These are phyloP conservation scores for Phyllosticta citrichinensis DNA, from an alignment of 2,329 filamentous ascomycete species.

Conservation along the genomic window DNA sequence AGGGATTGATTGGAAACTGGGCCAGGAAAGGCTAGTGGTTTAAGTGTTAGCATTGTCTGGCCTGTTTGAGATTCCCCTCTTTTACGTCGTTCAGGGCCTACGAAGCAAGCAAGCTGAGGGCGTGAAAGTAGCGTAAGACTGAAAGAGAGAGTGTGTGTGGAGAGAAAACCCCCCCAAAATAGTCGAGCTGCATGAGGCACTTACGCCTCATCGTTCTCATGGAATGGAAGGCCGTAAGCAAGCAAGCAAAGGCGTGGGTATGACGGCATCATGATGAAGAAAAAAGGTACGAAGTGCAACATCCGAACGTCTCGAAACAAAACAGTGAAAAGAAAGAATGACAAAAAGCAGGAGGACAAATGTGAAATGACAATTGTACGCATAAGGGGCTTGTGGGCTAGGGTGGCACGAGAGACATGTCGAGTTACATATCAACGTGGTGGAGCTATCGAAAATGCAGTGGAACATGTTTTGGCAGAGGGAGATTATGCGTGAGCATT, in stretches of 20 bases:
- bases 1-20: slow-evolving; percentile 61
- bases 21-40: slow-evolving; percentile 60
- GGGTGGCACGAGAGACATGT: background rate
- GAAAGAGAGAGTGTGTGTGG: too few relatives aligned
- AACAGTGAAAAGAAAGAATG: background rate
- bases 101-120: background rate
- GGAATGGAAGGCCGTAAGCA: background rate
- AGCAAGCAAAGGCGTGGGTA: background rate
- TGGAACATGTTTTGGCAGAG: slow-evolving; percentile 2
- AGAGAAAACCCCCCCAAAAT: too few relatives aligned
- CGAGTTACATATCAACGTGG: background rate
- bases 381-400: background rate
- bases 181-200: too few relatives aligned
- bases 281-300: background rate
- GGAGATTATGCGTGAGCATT: background rate
- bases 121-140: background rate
- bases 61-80: background rate
- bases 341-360: background rate
- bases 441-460: background rate
- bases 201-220: background rate
- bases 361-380: background rate
- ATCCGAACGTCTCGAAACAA: background rate
- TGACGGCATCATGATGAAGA: background rate
- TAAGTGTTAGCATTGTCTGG: background rate
- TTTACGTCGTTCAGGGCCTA: background rate